phyloP scores from a whole-genome alignment of 352 stramenopile genomes.

The Elongisporangium anandrum region DNA sequence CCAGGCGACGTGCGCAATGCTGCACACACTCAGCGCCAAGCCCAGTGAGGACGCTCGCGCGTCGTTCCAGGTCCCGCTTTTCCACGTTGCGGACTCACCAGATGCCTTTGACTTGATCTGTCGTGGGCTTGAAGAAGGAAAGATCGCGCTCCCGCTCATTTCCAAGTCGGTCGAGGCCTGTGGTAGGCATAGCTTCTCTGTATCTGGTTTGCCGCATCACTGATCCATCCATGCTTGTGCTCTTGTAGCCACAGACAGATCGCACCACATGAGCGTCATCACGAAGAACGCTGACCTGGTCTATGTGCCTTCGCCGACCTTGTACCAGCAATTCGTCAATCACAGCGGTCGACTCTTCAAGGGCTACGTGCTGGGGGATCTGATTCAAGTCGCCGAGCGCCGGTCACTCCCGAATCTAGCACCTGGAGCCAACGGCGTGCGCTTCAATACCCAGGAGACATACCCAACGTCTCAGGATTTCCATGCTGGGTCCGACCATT shows the following conservation, averaged over 20 bases:
- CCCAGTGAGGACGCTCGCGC: slow-evolving; percentile 2
- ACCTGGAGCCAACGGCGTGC: slow-evolving; percentile 42
- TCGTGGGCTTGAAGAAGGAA: slow-evolving; percentile 27
- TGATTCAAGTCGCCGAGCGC: slow-evolving; percentile 73
- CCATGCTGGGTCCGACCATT: slow-evolving; percentile 11
- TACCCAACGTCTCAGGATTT: slow-evolving; percentile 72
- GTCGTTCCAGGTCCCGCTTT: slow-evolving; percentile 48
- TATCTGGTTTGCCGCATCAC: neutral
- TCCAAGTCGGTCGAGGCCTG: slow-evolving; percentile 84
- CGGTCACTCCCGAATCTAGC: slow-evolving; percentile 70
- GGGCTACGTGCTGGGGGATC: slow-evolving; percentile 75
- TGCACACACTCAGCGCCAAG: slow-evolving; percentile 18
- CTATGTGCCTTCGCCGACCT: slow-evolving; percentile 42
- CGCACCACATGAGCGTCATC: slow-evolving; percentile 82
- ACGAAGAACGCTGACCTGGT: slow-evolving; percentile 57
- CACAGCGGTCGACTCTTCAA: slow-evolving; percentile 78
- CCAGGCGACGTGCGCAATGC: slow-evolving; percentile 49
- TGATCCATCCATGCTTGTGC: slow-evolving; percentile 1
- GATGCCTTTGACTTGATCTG: slow-evolving; percentile 37
- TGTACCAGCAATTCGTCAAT: slow-evolving; percentile 87
- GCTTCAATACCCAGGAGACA: slow-evolving; percentile 79
- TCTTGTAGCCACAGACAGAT: slow-evolving; percentile 61
- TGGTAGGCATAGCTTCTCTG: slow-evolving; percentile 23
- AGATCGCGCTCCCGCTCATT: slow-evolving; percentile 59
- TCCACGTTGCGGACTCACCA: slow-evolving; percentile 31